Conservation (phyloP, 768 basidiomycete species). For the Neoboletus subvelutipes region DNA sequence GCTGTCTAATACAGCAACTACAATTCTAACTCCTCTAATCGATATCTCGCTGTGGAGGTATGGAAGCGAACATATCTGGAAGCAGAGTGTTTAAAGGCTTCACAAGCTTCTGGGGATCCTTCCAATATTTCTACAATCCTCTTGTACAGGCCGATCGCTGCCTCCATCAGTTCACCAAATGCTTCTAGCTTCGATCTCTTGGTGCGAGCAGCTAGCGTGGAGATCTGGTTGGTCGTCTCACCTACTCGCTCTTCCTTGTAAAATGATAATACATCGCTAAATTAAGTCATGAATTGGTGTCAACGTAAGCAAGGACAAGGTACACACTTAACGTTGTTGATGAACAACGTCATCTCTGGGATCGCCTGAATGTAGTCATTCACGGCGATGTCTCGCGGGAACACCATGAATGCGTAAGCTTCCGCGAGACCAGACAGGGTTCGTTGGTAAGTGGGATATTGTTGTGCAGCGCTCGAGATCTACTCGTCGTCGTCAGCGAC, state of each 20-base stretch:
- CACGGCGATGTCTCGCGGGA: slow-evolving; percentile 33
- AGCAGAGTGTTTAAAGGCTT: slow-evolving; percentile 16
- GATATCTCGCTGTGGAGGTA: slow-evolving; percentile 26
- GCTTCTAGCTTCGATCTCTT: slow-evolving; percentile 28
- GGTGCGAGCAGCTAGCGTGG: slow-evolving; percentile 23
- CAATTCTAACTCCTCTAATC: slow-evolving; percentile 18
- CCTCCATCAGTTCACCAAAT: slow-evolving; percentile 6
- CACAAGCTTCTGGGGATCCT: slow-evolving; percentile 13
- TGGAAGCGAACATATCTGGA: slow-evolving; percentile 31
- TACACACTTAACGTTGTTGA: slow-evolving; percentile 39
- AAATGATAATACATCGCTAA: slow-evolving; percentile 42
- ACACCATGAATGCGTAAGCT: slow-evolving; percentile 37
- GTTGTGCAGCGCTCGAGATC: slow-evolving; percentile 24
- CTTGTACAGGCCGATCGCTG: slow-evolving; percentile 24
- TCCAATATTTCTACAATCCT: slow-evolving; percentile 26
- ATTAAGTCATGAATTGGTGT: neutral
- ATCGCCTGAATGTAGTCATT: slow-evolving; percentile 28
- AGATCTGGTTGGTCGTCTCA: slow-evolving; percentile 37
- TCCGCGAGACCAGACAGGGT: slow-evolving; percentile 35
- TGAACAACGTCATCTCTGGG: slow-evolving; percentile 34
- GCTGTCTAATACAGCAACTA: neutral
- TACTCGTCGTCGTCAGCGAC: neutral
- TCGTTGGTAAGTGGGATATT: slow-evolving; percentile 27
- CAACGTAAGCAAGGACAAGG: neutral
- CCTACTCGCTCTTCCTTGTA: slow-evolving; percentile 40